Conservation (phyloP, 108 stramenopile genomes). For the Skeletonema costatum region DNA sequence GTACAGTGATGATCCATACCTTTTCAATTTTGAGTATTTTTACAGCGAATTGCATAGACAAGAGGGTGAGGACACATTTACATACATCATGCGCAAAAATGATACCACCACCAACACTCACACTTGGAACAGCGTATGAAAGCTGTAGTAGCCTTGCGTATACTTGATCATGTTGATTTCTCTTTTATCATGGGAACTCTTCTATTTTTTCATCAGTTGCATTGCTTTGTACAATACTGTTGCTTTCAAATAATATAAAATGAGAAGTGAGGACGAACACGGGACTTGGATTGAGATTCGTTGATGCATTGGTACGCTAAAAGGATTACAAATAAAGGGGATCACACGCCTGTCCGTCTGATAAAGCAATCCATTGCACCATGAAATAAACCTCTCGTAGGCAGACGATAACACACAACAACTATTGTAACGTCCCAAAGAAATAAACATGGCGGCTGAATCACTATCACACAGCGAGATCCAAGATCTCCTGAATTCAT, state of each 20-base stretch:
- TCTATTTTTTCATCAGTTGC: neutral
- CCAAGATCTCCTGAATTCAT: conserved; percentile 39
- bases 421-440: neutral
- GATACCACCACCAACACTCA: neutral
- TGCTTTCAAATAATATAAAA: too few species aligned
- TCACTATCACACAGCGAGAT: conserved; percentile 37
- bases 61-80: neutral
- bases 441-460: neutral
- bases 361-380: neutral
- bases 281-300: too few species aligned
- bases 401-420: neutral
- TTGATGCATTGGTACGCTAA: too few species aligned
- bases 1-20: conserved; percentile 16
- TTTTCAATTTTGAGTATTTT: neutral
- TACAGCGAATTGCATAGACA: neutral
- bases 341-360: neutral
- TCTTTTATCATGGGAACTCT: neutral
- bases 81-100: neutral
- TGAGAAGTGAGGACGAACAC: neutral
- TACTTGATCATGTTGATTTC: conserved; percentile 16
- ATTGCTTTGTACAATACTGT: too few species aligned
- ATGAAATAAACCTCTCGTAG: neutral
- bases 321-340: neutral
- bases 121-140: conserved; percentile 9
- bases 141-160: conserved; percentile 8